phyloP scores from a whole-genome alignment of 2,329 filamentous ascomycete genomes.

The Epicoccum nigrum region DNA sequence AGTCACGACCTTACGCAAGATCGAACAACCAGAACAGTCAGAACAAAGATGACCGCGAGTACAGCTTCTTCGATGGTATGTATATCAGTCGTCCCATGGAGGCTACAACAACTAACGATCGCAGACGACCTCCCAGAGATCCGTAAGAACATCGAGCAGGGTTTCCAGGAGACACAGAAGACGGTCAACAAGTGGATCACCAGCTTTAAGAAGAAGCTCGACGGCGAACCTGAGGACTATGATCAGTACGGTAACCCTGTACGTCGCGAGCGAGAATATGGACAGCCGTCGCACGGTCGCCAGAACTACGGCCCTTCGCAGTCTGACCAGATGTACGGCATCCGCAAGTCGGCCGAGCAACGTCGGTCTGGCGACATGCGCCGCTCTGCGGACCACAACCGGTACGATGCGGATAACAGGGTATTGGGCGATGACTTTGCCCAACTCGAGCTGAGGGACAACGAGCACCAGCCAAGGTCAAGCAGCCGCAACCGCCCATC shows the following conservation, averaged over 20 bases:
- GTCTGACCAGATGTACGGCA: slow-evolving; percentile 49
- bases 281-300: slow-evolving; percentile 38
- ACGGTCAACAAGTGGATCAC: slow-evolving; percentile 94
- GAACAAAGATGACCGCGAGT: slow-evolving; percentile 63
- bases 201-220: slow-evolving; percentile 88
- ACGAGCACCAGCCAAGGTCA: slow-evolving; percentile 63
- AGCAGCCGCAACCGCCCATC: slow-evolving; percentile 63
- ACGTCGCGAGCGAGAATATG: slow-evolving; percentile 17
- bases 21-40: slow-evolving; percentile 11
- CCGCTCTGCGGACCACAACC: slow-evolving; percentile 84
- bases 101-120: slow-evolving; percentile 44
- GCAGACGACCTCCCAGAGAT: slow-evolving; percentile 85
- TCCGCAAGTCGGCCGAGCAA: slow-evolving; percentile 50
- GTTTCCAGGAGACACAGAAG: slow-evolving; percentile 90
- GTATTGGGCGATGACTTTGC: slow-evolving; percentile 89
- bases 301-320: slow-evolving; percentile 49
- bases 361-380: slow-evolving; percentile 73
- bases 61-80: slow-evolving; percentile 80
- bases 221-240: slow-evolving; percentile 76
- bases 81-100: slow-evolving; percentile 41
- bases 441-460: slow-evolving; percentile 66
- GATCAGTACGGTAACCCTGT: slow-evolving; percentile 61
- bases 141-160: slow-evolving; percentile 89
- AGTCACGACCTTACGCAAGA: slow-evolving; percentile 53
- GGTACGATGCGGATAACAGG: slow-evolving; percentile 93